Evolutionary conservation across 257 asterid genomes (phyloP).

Genomic region (Rehmannia glutinosa): DNA sequence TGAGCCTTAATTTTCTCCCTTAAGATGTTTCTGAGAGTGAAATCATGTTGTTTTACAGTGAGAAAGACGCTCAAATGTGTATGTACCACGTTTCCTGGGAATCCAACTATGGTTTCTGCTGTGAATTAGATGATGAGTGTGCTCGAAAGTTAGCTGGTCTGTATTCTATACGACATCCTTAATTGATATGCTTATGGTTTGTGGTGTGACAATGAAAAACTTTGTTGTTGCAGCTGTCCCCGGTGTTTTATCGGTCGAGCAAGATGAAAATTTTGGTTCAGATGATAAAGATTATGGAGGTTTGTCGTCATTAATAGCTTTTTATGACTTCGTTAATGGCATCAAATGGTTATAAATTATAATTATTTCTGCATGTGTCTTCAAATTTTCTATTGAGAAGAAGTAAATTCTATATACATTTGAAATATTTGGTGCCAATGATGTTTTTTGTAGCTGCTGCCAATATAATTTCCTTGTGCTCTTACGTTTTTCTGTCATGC

Average conservation of each 20-base stretch:
- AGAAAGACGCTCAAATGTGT: conserved; percentile 92
- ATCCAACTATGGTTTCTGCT: conserved; percentile 78
- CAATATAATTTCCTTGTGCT: too few relatives aligned
- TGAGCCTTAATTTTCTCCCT: not conserved
- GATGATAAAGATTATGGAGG: conserved; percentile 73
- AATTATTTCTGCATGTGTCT: too few relatives aligned
- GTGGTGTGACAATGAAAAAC: not conserved
- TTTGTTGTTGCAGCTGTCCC: conserved; percentile 52
- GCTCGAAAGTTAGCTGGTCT: conserved; percentile 78
- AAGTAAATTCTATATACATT: too few relatives aligned
- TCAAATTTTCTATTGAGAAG: too few relatives aligned
- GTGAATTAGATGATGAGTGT: conserved; percentile 73
- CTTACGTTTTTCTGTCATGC: too few relatives aligned
- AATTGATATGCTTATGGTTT: not conserved
- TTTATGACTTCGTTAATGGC: not conserved
- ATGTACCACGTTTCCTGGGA: conserved; percentile 76
- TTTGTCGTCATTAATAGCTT: conserved; percentile 23
- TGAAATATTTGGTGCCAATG: too few relatives aligned
- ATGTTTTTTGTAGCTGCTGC: too few relatives aligned
- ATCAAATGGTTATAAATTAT: not conserved
- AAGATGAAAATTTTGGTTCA: conserved; percentile 60
- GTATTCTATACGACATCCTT: conserved; percentile 14
- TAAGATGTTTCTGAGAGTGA: conserved; percentile 10
- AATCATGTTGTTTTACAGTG: conserved; percentile 42
- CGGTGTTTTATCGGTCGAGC: conserved; percentile 67